phyloP scores from a whole-genome alignment of 2,329 filamentous ascomycete species.

The Coniochaeta prunicola region DNA sequence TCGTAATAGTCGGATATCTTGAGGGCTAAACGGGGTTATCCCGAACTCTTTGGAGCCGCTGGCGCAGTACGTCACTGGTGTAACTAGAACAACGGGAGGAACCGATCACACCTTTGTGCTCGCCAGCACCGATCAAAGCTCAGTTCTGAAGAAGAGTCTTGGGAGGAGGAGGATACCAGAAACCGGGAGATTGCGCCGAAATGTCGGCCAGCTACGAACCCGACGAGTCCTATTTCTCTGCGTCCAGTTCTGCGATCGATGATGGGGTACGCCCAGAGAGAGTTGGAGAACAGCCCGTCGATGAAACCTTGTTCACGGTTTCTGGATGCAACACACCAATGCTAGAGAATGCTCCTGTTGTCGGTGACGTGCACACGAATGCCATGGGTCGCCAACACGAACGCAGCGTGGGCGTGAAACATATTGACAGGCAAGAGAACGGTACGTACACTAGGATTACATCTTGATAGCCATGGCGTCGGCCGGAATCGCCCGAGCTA shows the following conservation, averaged over 20 bases:
- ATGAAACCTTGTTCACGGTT: not conserved
- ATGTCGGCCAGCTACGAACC: not conserved
- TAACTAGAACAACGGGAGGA: not conserved
- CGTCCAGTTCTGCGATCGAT: not conserved
- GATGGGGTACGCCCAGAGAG: not conserved
- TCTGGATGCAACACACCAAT: not conserved
- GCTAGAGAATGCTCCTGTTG: not conserved
- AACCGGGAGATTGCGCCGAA: not conserved
- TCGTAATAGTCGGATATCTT: not conserved
- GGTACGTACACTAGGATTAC: not conserved
- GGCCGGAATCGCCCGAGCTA: not conserved
- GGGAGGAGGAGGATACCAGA: not conserved
- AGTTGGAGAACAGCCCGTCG: not conserved
- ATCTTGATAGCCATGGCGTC: not conserved
- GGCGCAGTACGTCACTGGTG: not conserved
- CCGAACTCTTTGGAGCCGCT: not conserved
- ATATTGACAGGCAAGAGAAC: not conserved
- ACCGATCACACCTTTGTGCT: not conserved
- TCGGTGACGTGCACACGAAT: not conserved
- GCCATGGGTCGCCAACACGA: not conserved
- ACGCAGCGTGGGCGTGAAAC: too few relatives aligned
- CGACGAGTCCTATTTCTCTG: not conserved
- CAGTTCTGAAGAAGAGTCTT: not conserved
- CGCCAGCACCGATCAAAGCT: not conserved
- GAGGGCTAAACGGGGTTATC: not conserved